A percentile compares a stretch with the other conserved stretches of the same genome.
Evolutionary conservation across 2,329 filamentous ascomycete genomes (phyloP).

Genomic region (Neonectria sp.): DNA sequence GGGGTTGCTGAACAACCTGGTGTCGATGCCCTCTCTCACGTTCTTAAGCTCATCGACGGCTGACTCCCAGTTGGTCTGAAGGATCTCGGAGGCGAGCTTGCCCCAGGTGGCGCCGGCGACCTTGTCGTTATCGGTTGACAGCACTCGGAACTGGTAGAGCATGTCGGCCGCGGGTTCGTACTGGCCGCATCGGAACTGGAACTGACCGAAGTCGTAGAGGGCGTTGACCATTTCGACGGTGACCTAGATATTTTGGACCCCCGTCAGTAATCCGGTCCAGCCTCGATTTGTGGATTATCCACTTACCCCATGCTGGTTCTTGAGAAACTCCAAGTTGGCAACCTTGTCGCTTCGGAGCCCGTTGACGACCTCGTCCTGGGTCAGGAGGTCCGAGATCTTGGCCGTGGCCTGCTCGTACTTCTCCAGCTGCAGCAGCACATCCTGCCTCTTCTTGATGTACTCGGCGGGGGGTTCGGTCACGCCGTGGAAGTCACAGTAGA

Average conservation of each 20-base stretch:
- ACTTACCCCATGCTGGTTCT: conserved; percentile 92
- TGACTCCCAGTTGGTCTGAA: conserved; percentile 94
- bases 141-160: conserved; percentile 97
- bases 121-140: conserved; percentile 99
- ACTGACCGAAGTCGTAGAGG: conserved; percentile 95
- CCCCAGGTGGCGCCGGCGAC: conserved; percentile 97
- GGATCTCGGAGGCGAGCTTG: conserved; percentile 96
- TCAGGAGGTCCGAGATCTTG: conserved; percentile 90
- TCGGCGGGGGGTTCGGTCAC: conserved; percentile 85
- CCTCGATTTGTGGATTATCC: conserved; percentile 23
- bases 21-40: conserved; percentile 93
- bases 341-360: conserved; percentile 97
- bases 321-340: conserved; percentile 97
- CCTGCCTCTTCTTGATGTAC: conserved; percentile 90
- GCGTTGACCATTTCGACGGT: conserved; percentile 96
- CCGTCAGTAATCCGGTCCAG: conserved; percentile 36
- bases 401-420: conserved; percentile 88
- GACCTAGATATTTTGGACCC: conserved; percentile 65
- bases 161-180: conserved; percentile 92
- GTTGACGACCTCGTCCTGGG: conserved; percentile 89
- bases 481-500: conserved; percentile 91
- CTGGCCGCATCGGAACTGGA: conserved; percentile 97
- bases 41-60: conserved; percentile 93
- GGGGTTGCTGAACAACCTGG: conserved; percentile 95
- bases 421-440: conserved; percentile 87